Conservation (phyloP, 139 green algal species). For the Coelastrella sp. region DNA sequence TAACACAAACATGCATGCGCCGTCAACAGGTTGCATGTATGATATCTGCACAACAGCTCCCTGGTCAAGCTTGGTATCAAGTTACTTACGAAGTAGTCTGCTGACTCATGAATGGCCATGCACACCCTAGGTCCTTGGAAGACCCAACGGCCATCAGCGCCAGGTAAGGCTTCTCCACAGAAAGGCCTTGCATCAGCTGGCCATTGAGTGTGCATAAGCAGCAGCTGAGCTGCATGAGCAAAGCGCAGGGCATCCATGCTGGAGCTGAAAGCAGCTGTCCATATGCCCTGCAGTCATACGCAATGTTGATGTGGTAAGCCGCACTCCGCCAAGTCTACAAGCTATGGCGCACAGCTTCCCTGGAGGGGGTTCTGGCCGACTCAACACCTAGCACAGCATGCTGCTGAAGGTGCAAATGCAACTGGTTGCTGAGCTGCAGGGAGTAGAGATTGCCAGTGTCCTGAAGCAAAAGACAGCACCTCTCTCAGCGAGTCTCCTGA, state of each 20-base stretch:
- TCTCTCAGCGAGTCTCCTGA: neutral
- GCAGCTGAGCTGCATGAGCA: constrained; percentile 74
- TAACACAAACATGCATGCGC: too few relatives aligned
- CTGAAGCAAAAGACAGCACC: neutral
- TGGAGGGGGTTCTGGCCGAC: neutral
- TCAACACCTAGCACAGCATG: neutral
- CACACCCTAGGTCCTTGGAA: constrained; percentile 79
- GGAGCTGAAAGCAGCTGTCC: constrained; percentile 62
- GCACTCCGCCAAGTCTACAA: too few relatives aligned
- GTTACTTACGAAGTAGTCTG: constrained; percentile 54
- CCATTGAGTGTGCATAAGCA: constrained; percentile 71
- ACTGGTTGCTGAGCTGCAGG: too few relatives aligned
- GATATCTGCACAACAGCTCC: too few relatives aligned
- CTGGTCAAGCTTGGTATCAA: neutral
- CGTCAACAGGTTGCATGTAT: too few relatives aligned
- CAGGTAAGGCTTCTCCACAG: constrained; percentile 59
- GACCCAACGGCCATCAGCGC: constrained; percentile 75
- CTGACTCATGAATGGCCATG: constrained; percentile 76
- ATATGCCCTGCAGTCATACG: constrained; percentile 25
- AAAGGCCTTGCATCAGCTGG: constrained; percentile 60
- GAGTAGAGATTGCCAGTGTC: too few relatives aligned
- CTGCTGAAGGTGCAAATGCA: too few relatives aligned
- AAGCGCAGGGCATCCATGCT: constrained; percentile 83
- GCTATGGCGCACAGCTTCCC: neutral
- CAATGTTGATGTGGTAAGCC: neutral